These are phyloP conservation scores for Endogone sp. DNA, from an alignment of 192 early-diverging fungal genomes.

Conservation along the genomic window DNA sequence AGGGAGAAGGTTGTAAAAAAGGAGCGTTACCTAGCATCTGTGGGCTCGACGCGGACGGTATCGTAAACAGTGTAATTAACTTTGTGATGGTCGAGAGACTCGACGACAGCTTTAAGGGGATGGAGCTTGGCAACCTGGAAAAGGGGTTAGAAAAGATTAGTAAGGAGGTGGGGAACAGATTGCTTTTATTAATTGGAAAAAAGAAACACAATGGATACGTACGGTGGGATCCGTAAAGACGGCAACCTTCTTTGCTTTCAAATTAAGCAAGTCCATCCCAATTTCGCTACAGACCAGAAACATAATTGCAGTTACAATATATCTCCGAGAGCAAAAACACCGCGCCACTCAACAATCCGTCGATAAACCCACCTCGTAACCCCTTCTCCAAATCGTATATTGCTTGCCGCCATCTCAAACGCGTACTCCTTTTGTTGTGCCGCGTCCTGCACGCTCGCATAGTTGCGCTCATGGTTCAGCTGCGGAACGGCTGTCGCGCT, in stretches of 20 bases:
- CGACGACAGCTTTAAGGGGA: constrained; percentile 69
- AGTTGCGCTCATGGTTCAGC: constrained; percentile 32
- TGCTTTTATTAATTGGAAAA: not conserved
- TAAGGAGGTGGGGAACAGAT: not conserved
- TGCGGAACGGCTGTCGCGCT: constrained; percentile 16
- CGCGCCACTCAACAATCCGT: no score
- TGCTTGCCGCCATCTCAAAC: constrained; percentile 87
- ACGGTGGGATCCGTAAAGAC: constrained; percentile 81
- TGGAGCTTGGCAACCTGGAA: constrained; percentile 64
- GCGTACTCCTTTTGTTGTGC: constrained; percentile 55
- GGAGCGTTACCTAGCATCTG: constrained; percentile 61
- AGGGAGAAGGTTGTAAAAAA: not conserved
- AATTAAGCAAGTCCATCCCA: constrained; percentile 77
- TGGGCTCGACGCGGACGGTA: constrained; percentile 79
- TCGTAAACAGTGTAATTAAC: constrained; percentile 75
- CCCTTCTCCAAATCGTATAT: constrained; percentile 80
- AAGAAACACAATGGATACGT: constrained; percentile 10
- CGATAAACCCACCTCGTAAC: constrained; percentile 61
- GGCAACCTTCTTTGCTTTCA: constrained; percentile 76
- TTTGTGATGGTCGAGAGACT: constrained; percentile 65
- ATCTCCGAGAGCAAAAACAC: no score
- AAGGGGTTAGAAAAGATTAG: not conserved
- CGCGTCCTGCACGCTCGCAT: constrained; percentile 25
- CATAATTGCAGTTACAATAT: no score
- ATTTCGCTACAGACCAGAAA: constrained; percentile 74